Base-by-base conservation (phyloP, 768 basidiomycete genomes). In the Amanita fuliginea region DNA sequence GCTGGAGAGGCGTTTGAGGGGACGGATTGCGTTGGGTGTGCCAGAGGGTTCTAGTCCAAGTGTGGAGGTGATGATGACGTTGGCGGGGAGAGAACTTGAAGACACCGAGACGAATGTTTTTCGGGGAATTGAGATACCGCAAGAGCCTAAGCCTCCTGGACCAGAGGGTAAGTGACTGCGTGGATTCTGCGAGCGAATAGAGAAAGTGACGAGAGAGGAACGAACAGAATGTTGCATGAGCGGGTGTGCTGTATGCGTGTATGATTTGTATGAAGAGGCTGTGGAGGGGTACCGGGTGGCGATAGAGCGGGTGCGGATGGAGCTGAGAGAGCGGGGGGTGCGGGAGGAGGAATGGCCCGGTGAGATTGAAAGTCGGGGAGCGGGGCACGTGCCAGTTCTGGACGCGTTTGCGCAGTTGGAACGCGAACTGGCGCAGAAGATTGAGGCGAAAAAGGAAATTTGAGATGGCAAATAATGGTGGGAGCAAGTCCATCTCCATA, bases 161-260 rank as follows among this genome's bases (percentile, higher is more conserved):
- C 69, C 79, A 42, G 86, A 89, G 60, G 86, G 86, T 83, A 54
- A 21, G 75, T 61, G n/a, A 9, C 14, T n/a, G 18, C 32, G 9
- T 16, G 6, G 9, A 13, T n/a, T 32, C n/a, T 34, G 6, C 4
- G 26, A 16, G n/a, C 33, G 14, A n/a, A 4, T 4, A n/a, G 28
- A n/a, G 26, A n/a, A 4, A 30, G 30, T 24, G 10, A 26, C 3
- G n/a, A 43, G 4, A 1, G 26, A 8, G 26, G 26, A 8, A 26
- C 21, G 26, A n/a, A 14, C 55, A 92, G 91, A 92, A 64, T 93
- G 91, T 63, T 95, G 91, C 69, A 94, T 94, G 91, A 91, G 89
- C 2, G 88, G 88, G 26, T 95, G 92, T 59, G 86, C 90, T 0
- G 65, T 93, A n/a, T 94, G 92, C 62, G 85, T 94, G 6, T 88